phyloP scores from a whole-genome alignment of 495 filamentous ascomycete genomes.

The Neurospora africana region DNA sequence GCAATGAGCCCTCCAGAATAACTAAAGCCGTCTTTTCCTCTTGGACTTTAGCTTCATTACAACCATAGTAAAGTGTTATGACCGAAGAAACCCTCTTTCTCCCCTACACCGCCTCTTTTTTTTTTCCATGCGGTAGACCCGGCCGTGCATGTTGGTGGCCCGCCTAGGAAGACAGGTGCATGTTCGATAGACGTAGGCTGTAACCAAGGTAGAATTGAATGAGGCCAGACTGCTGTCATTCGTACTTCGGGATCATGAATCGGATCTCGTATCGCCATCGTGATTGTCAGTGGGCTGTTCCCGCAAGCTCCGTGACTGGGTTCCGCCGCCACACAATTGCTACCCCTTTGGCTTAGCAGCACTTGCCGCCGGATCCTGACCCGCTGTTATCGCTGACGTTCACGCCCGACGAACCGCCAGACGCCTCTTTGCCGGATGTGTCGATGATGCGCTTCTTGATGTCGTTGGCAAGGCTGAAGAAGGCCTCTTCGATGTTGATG shows the following conservation, averaged over 20 bases:
- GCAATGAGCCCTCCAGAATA: neutral
- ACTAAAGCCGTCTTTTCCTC: neutral
- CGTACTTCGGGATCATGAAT: neutral
- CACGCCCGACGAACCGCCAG: slow-evolving; percentile 48
- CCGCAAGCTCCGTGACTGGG: slow-evolving; percentile 5
- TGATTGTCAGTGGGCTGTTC: neutral
- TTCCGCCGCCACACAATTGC: neutral
- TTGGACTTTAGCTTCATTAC: neutral
- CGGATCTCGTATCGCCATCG: neutral
- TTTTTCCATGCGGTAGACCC: neutral
- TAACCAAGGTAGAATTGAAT: neutral
- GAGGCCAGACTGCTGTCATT: neutral
- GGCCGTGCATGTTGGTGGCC: neutral
- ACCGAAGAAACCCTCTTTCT: neutral
- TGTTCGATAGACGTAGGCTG: neutral
- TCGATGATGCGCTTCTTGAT: slow-evolving; percentile 96
- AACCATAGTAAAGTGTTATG: neutral
- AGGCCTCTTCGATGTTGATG: slow-evolving; percentile 99
- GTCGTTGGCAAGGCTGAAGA: slow-evolving; percentile 87
- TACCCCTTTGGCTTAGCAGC: slow-evolving; percentile 53
- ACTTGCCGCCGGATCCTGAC: slow-evolving; percentile 63
- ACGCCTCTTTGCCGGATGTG: slow-evolving; percentile 67
- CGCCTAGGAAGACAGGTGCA: neutral
- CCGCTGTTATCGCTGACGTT: slow-evolving; percentile 56
- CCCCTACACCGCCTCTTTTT: neutral